Conservation (phyloP, 148 eudicot species). For the Nyssa sinensis region DNA sequence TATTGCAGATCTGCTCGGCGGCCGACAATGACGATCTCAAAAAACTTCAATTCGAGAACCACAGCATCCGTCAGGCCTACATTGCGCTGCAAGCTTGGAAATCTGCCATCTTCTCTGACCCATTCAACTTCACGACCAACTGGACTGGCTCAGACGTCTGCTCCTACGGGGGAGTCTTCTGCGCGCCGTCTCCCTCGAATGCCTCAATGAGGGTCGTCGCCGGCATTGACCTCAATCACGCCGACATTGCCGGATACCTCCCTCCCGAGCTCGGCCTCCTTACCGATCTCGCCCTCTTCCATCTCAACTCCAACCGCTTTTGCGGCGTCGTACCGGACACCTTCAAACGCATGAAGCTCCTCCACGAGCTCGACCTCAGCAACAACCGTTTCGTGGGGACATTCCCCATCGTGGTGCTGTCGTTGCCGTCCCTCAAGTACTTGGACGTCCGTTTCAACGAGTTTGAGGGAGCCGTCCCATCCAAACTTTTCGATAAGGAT, state of each 20-base stretch:
- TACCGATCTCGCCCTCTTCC: constrained; percentile 81
- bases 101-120: constrained; percentile 72
- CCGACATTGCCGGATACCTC: constrained; percentile 82
- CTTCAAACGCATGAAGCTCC: constrained; percentile 45
- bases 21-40: constrained; percentile 16
- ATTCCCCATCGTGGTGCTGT: constrained; percentile 61
- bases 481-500: constrained; percentile 53
- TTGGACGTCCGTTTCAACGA: constrained; percentile 84
- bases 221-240: constrained; percentile 88
- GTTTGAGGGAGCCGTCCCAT: constrained; percentile 73
- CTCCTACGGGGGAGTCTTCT: constrained; percentile 68
- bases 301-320: constrained; percentile 88
- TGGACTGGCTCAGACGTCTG: constrained; percentile 85
- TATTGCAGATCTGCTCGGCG: constrained; percentile 22
- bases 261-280: constrained; percentile 75
- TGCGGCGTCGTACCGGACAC: constrained; percentile 66
- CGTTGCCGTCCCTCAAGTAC: constrained; percentile 55
- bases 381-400: constrained; percentile 79
- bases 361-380: constrained; percentile 80
- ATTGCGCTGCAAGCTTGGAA: constrained; percentile 89
- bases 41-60: constrained; percentile 50
- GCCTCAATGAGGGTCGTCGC: constrained; percentile 58
- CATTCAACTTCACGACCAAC: constrained; percentile 70
- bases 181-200: constrained; percentile 41
- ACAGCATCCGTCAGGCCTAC: constrained; percentile 60